Evolutionary conservation across 441 rosid species (phyloP).

Genomic region (Eruca vesicaria): DNA sequence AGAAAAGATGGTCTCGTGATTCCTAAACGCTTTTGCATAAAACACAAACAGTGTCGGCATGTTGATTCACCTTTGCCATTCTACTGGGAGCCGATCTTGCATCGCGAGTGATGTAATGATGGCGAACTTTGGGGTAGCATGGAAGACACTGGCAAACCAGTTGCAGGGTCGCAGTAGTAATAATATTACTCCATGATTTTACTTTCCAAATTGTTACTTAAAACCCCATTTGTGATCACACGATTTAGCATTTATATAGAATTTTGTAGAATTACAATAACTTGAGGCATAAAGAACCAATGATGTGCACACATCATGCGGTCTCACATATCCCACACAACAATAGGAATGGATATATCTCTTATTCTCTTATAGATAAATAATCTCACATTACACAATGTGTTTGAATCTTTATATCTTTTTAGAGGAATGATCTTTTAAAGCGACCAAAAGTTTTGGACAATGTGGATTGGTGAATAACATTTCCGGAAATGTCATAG

Average conservation of each 20-base stretch:
- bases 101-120: not conserved
- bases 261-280: not conserved
- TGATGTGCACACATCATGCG: too few relatives aligned
- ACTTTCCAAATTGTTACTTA: not conserved
- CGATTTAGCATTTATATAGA: not conserved
- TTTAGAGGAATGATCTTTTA: too few relatives aligned
- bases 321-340: too few relatives aligned
- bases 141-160: not conserved
- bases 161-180: not conserved
- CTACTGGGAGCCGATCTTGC: not conserved
- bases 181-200: not conserved
- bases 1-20: not conserved
- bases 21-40: not conserved
- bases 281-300: not conserved
- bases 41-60: not conserved
- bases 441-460: too few relatives aligned
- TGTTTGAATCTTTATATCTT: too few relatives aligned
- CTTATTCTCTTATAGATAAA: too few relatives aligned
- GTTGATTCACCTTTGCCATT: not conserved
- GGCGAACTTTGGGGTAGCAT: not conserved
- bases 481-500: conserved; percentile 51
- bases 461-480: conserved; percentile 47
- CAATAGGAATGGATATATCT: too few relatives aligned
- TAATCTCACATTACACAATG: too few relatives aligned
- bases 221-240: not conserved